Evolutionary conservation across 441 rosid genomes (phyloP), one percentile per base, ranked within the genome.

Genomic region (Biscutella auriculata): DNA sequence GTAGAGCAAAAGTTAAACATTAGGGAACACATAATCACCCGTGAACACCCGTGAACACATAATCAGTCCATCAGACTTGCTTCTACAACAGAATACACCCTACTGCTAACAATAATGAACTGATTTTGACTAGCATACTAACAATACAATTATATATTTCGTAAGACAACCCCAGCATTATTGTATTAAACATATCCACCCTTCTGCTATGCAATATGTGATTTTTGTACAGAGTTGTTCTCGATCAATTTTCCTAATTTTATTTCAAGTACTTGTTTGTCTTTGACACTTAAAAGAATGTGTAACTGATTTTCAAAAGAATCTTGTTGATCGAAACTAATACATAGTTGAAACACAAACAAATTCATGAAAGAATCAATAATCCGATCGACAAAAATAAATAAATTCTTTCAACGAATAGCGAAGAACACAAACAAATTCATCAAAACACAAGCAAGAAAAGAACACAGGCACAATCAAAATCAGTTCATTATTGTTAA

Each of bases 391-490:
- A 49, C 41, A 51, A 34, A 41, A 19, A 9, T 2, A 13, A 30
- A n/a, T n/a, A n/a, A n/a, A n/a, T n/a, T n/a, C n/a, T n/a, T n/a
- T n/a, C n/a, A n/a, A n/a, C n/a, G n/a, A n/a, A 57, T 33, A 0
- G 59, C 32, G 1, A 66, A 58, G 14, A 77, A 66, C 12, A 78
- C 41, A 1, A 73, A 41, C 28, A 80, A 37, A 40, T 53, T 66
- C 28, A 70, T 21, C 37, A 70, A 60, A 54, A 72, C 25, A 53
- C 62, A 81, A 26, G 58, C 9, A 7, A 36, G 30, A 23, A 64
- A 42, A 52, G 9, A 61, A 41, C 3, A n/a, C n/a, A n/a, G n/a
- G n/a, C n/a, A n/a, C n/a, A n/a, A n/a, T n/a, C n/a, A n/a, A n/a
- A n/a, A n/a, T n/a, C n/a, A n/a, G n/a, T n/a, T n/a, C n/a, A n/a